Conservation (phyloP, 1,284 basidiomycete species). For the Leccinum angustisporum region DNA sequence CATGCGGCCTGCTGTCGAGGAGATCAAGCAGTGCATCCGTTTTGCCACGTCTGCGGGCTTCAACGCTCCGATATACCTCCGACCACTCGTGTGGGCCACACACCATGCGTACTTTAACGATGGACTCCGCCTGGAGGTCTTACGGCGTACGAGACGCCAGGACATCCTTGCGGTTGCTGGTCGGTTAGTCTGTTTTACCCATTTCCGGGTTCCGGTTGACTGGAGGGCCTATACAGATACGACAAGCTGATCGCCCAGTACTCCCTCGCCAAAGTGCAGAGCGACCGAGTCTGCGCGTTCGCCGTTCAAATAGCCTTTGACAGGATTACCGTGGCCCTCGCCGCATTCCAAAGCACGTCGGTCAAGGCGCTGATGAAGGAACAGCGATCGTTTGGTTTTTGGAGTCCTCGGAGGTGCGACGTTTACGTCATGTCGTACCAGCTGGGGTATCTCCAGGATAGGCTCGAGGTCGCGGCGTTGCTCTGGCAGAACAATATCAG, state of each 20-base stretch:
- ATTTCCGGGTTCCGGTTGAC: background rate
- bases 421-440: constrained; percentile 83
- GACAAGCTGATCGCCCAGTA: constrained; percentile 70
- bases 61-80: constrained; percentile 59
- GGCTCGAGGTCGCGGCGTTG: constrained; percentile 74
- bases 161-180: constrained; percentile 83
- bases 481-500: constrained; percentile 84
- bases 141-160: constrained; percentile 60
- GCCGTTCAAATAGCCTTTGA: constrained; percentile 80
- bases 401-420: constrained; percentile 84
- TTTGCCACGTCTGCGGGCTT: constrained; percentile 66
- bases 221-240: constrained; percentile 49
- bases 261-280: constrained; percentile 53
- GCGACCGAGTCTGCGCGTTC: constrained; percentile 61
- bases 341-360: constrained; percentile 69
- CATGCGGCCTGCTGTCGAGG: constrained; percentile 52
- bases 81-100: constrained; percentile 69
- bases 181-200: constrained; percentile 46
- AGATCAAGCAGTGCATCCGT: constrained; percentile 66
- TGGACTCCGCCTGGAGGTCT: constrained; percentile 76
- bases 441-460: constrained; percentile 70
- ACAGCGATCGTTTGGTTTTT: constrained; percentile 80
- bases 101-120: constrained; percentile 68
- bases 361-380: constrained; percentile 73
- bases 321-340: constrained; percentile 73